Evolutionary conservation across 2,329 filamentous ascomycete genomes (phyloP).

Genomic region (Laburnicola sp.): DNA sequence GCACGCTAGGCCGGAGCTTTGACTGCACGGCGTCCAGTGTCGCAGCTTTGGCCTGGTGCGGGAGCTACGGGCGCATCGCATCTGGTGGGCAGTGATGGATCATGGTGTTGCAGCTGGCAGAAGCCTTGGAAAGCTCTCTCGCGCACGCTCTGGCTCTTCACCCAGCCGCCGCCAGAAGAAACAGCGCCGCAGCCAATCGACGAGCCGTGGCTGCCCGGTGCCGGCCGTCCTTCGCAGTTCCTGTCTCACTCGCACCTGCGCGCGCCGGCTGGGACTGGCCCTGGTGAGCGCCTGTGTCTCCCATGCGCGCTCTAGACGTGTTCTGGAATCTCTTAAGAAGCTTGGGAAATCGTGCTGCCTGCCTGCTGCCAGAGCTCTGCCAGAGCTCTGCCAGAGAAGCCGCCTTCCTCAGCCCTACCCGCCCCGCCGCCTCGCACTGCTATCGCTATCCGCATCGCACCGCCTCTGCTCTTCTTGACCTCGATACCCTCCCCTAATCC

Average conservation of each 20-base stretch:
- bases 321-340: slow-evolving; percentile 36
- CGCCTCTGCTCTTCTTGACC: not conserved
- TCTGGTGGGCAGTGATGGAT: not conserved
- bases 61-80: slow-evolving; percentile 17
- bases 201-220: not conserved
- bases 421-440: not conserved
- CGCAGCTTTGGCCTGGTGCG: slow-evolving; percentile 13
- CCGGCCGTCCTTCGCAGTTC: not conserved
- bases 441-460: not conserved
- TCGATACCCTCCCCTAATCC: not conserved
- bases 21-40: slow-evolving; percentile 4
- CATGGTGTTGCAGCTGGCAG: not conserved
- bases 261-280: not conserved
- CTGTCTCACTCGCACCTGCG: slow-evolving; percentile 8
- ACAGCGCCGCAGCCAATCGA: slow-evolving; percentile 7
- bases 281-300: slow-evolving; percentile 8
- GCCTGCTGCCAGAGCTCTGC: not conserved
- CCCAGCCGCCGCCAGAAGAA: not conserved
- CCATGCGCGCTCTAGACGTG: slow-evolving; percentile 12
- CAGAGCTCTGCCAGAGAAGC: slow-evolving; percentile 21
- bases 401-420: not conserved
- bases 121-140: not conserved
- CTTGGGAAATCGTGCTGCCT: not conserved
- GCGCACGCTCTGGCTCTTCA: not conserved
- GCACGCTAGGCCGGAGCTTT: slow-evolving; percentile 7